Evolutionary conservation across 495 filamentous ascomycete species (phyloP), one percentile per base, ranked within the genome.

Genomic region (Podospora conica): DNA sequence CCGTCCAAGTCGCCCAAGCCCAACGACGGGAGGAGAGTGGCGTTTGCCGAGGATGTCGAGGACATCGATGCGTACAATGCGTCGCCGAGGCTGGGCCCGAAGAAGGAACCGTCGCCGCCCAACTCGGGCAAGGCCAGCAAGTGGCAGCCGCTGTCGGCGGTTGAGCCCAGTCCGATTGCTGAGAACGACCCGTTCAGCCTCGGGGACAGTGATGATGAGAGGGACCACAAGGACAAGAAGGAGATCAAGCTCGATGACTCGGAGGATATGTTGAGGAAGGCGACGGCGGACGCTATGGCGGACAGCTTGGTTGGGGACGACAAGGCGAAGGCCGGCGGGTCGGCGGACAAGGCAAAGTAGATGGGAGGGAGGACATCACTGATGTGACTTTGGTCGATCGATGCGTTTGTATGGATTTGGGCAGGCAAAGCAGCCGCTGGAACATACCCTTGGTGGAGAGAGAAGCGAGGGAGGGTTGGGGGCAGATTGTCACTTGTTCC

Each of bases 121-220:
- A 58, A 58, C 54, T 75, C 77, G 24, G 82, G 80, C 72, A 95
- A 91, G 78, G 79, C 85, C 15, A 96, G 91, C 82, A 98, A 98
- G 80, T 98, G 95, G 95, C 94, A 98, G 76, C 95, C 96, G 18
- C 79, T 98, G 61, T 90, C 92, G 29, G 86, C 89, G 1, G 86
- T 96, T 7, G 93, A 96, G 55, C 95, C 96, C 6, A 89, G 86
- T 60, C 95, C 96, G 31, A 88, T 94, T 55, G 87, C 85, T 10
- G 94, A 98, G 67, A 91, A 96, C 70, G 95, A 98, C 72, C 95
- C 95, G 0, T 98, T 98, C 77, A 96, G 91, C 70, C 84, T 98
- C 10, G 95, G 95, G 2, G 95, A 98, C 71, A 96, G 93, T 70
- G 92, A 96, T 66, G 95, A 98, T 59, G 96, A 98, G 77, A 90